Evolutionary conservation across 1,139 yeast species (phyloP).

Genomic region (Diutina ranongensis): DNA sequence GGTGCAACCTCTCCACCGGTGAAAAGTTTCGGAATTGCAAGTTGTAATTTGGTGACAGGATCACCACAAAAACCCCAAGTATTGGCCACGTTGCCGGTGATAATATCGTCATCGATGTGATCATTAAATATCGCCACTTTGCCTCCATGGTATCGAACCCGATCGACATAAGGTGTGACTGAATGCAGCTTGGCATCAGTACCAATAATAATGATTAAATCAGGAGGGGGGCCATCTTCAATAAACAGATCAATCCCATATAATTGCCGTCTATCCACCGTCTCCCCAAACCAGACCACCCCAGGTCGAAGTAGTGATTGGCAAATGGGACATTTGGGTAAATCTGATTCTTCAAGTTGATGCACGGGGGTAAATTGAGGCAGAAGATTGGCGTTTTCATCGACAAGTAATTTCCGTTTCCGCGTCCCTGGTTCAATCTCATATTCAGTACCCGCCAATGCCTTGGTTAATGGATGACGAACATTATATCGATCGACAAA

Average conservation of each 20-base stretch:
- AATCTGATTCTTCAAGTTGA: constrained; percentile 33
- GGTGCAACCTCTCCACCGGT: no score
- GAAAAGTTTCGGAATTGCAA: no score
- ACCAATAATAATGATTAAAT: constrained; percentile 71
- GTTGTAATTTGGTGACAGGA: constrained; percentile 33
- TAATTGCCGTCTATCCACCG: constrained; percentile 52
- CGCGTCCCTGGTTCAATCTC: constrained; percentile 15
- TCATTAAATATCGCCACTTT: constrained; percentile 77
- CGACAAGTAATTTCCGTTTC: constrained; percentile 9
- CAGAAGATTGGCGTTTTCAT: constrained; percentile 8
- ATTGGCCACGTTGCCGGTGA: constrained; percentile 28
- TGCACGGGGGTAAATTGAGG: constrained; percentile 24
- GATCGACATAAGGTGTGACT: constrained; percentile 80
- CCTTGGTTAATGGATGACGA: constrained; percentile 52
- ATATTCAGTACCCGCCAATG: constrained; percentile 31
- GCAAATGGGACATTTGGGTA: constrained; percentile 77
- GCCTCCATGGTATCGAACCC: constrained; percentile 64
- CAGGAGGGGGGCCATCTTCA: constrained; percentile 42
- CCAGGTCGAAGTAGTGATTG: constrained; percentile 61
- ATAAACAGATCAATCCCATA: constrained; percentile 63
- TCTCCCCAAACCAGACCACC: constrained; percentile 90
- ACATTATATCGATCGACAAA: constrained; percentile 42
- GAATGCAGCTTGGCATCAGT: constrained; percentile 85
- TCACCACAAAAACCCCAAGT: constrained; percentile 75
- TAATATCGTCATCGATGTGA: constrained; percentile 37